Evolutionary conservation across 495 filamentous ascomycete genomes (phyloP).

Genomic region (Aspergillus saccharolyticus): DNA sequence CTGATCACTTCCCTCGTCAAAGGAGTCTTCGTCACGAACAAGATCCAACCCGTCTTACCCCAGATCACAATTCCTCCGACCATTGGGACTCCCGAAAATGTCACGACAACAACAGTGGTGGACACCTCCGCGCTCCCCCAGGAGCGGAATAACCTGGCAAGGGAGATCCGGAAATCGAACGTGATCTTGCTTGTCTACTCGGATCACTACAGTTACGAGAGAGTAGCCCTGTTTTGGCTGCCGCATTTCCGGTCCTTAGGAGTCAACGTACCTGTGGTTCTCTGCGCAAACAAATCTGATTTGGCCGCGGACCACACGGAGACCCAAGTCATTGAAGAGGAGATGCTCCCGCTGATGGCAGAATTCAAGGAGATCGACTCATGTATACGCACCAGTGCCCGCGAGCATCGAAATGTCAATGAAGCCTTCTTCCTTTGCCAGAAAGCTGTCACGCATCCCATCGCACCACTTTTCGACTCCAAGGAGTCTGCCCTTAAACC

Average conservation of each 20-base stretch:
- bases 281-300: conserved; percentile 97
- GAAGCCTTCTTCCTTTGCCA: conserved; percentile 97
- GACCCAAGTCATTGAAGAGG: conserved; percentile 81
- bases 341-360: conserved; percentile 97
- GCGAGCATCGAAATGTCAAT: conserved; percentile 92
- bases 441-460: conserved; percentile 96
- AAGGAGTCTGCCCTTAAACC: conserved; percentile 89
- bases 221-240: conserved; percentile 95
- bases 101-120: conserved; percentile 90
- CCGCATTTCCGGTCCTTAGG: conserved; percentile 94
- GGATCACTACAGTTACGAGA: conserved; percentile 97
- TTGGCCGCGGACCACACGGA: conserved; percentile 64
- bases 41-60: conserved; percentile 90
- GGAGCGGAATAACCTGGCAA: conserved; percentile 79
- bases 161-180: conserved; percentile 93
- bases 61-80: conserved; percentile 89
- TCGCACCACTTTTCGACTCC: conserved; percentile 92
- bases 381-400: conserved; percentile 90
- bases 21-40: conserved; percentile 86
- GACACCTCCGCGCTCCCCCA: conserved; percentile 95
- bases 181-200: conserved; percentile 97
- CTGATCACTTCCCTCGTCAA: conserved; percentile 70
- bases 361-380: conserved; percentile 99
- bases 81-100: conserved; percentile 86
- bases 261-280: conserved; percentile 95